Conservation (phyloP, 495 filamentous ascomycete species). For the Astrocystis sublimbata region DNA sequence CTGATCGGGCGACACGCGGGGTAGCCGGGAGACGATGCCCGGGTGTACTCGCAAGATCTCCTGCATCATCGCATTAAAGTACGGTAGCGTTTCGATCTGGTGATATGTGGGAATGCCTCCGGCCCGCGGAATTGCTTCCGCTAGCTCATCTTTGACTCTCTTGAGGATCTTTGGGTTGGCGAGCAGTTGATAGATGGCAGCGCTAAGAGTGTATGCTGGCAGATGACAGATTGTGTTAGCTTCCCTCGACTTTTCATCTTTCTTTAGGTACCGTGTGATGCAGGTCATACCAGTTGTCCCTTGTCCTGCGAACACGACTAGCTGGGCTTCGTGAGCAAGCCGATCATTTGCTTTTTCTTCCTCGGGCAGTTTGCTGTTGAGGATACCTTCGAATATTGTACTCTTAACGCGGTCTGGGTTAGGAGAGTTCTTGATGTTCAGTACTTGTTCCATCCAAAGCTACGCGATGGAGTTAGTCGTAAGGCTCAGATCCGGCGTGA, state of each 20-base stretch:
- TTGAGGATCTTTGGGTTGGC: constrained; percentile 31
- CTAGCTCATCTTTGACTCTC: constrained; percentile 39
- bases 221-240: too few species aligned
- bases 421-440: too few species aligned
- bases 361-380: constrained; percentile 38
- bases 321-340: constrained; percentile 45
- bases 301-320: constrained; percentile 49
- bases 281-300: too few species aligned
- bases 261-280: too few species aligned
- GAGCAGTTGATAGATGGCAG: constrained; percentile 43
- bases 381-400: constrained; percentile 48
- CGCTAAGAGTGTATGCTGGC: constrained; percentile 36
- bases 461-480: too few species aligned
- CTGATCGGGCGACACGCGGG: constrained; percentile 33
- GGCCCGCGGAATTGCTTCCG: constrained; percentile 21
- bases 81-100: constrained; percentile 51
- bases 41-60: constrained; percentile 48
- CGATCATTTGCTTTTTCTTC: constrained; percentile 36
- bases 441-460: too few species aligned
- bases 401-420: too few species aligned
- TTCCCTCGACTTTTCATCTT: too few species aligned
- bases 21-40: constrained; percentile 34
- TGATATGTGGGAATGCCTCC: neutral
- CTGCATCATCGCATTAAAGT: constrained; percentile 42
- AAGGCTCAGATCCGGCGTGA: too few species aligned